phyloP scores from a whole-genome alignment of 1,284 basidiomycete species.

The Heliocybe sulcata region DNA sequence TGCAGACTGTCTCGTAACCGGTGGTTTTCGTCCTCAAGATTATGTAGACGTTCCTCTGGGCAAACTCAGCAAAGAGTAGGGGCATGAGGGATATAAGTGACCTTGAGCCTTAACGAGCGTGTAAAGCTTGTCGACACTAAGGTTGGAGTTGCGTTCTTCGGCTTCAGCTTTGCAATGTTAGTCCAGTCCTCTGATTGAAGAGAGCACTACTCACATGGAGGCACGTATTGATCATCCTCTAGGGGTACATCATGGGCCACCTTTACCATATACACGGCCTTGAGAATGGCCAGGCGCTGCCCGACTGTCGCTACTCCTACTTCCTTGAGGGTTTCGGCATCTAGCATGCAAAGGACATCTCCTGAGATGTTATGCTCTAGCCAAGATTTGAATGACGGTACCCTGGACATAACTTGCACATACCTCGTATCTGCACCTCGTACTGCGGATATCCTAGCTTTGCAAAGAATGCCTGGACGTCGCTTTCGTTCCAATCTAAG shows the following conservation, averaged over 20 bases:
- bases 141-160: conserved; percentile 49
- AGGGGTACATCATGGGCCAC: conserved; percentile 77
- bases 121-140: conserved; percentile 64
- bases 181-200: conserved; percentile 5
- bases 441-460: conserved; percentile 78
- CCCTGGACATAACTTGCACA: conserved; percentile 15
- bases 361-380: conserved; percentile 88
- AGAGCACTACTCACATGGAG: conserved; percentile 63
- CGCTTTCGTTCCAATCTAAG: conserved; percentile 76
- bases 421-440: conserved; percentile 64
- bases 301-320: conserved; percentile 83
- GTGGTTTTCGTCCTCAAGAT: conserved; percentile 73
- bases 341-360: conserved; percentile 78
- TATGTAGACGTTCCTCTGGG: conserved; percentile 60
- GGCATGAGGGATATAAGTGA: conserved; percentile 22
- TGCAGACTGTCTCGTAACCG: conserved; percentile 55
- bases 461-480: conserved; percentile 72
- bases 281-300: conserved; percentile 83
- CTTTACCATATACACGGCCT: conserved; percentile 85
- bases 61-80: conserved; percentile 7
- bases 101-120: conserved; percentile 73
- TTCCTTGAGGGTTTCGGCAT: conserved; percentile 76
- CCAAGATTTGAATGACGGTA: conserved; percentile 4
- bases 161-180: conserved; percentile 46
- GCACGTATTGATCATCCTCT: conserved; percentile 82